Evolutionary conservation across 1,139 yeast genomes (phyloP).

Genomic region (Candida frijolesensis): DNA sequence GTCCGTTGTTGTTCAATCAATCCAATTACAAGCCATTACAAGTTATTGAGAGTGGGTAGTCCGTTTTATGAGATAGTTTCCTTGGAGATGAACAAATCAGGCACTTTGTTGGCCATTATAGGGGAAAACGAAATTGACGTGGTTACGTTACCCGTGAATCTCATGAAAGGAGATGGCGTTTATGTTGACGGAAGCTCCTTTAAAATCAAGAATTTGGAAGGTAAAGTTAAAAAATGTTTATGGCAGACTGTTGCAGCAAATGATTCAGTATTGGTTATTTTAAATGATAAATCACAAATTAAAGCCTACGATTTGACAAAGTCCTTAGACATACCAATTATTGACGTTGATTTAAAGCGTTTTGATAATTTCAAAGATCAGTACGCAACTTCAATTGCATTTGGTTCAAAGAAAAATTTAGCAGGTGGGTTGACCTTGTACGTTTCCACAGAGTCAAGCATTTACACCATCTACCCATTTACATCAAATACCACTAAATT

Average conservation of each 20-base stretch:
- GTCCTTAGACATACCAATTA: constrained; percentile 27
- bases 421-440: constrained; percentile 41
- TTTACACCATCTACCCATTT: constrained; percentile 41
- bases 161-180: constrained; percentile 5
- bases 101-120: constrained; percentile 35
- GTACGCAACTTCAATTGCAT: constrained; percentile 33
- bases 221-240: constrained; percentile 26
- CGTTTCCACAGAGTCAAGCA: constrained; percentile 24
- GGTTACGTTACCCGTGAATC: constrained; percentile 24
- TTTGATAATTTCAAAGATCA: constrained; percentile 12
- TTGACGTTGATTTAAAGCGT: constrained; percentile 23
- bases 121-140: constrained; percentile 31
- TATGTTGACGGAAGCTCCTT: constrained; percentile 19
- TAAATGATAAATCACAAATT: constrained; percentile 27
- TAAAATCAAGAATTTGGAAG: constrained; percentile 19
- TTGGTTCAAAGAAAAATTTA: constrained; percentile 34
- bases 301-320: constrained; percentile 32
- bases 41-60: constrained; percentile 14
- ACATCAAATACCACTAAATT: constrained; percentile 21
- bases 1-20: constrained; percentile 33
- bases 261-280: constrained; percentile 34
- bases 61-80: constrained; percentile 23
- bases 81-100: constrained; percentile 31
- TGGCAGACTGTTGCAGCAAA: constrained; percentile 36
- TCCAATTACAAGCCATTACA: constrained; percentile 25